Conservation (phyloP, 1,284 basidiomycete species). For the Leccinum subrobustum region DNA sequence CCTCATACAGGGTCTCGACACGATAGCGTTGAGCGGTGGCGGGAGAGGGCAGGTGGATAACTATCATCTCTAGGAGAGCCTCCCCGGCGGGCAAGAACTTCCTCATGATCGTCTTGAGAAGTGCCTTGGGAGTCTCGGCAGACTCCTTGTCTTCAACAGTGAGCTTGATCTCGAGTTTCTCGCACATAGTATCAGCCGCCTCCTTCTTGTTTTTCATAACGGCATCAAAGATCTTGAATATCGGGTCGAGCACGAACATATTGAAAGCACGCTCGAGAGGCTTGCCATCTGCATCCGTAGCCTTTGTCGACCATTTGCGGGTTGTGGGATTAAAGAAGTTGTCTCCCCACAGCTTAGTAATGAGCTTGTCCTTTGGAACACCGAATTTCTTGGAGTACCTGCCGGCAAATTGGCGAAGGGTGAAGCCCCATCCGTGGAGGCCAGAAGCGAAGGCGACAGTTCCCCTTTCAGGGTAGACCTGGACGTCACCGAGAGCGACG, state of each 20-base stretch:
- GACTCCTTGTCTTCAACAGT: slow-evolving; percentile 84
- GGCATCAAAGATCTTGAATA: slow-evolving; percentile 98
- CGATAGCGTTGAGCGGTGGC: slow-evolving; percentile 97
- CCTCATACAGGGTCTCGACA: slow-evolving; percentile 99
- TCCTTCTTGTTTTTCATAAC: slow-evolving; percentile 99
- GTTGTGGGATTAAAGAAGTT: slow-evolving; percentile 99
- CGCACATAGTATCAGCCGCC: slow-evolving; percentile 79
- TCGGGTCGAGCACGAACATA: slow-evolving; percentile 97
- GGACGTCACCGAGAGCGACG: slow-evolving; percentile 92
- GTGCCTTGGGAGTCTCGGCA: slow-evolving; percentile 80
- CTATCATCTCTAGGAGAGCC: slow-evolving; percentile 99
- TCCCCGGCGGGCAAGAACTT: slow-evolving; percentile 99
- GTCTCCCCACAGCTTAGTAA: slow-evolving; percentile 98
- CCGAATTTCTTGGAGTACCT: slow-evolving; percentile 99
- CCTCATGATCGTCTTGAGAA: slow-evolving; percentile 98
- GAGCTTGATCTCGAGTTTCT: slow-evolving; percentile 97
- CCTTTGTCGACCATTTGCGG: slow-evolving; percentile 93
- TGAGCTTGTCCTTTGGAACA: slow-evolving; percentile 99
- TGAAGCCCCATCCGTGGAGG: slow-evolving; percentile 99
- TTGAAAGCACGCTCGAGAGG: slow-evolving; percentile 92
- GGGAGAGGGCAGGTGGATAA: slow-evolving; percentile 98
- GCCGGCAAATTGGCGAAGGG: slow-evolving; percentile 94
- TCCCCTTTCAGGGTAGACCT: slow-evolving; percentile 98
- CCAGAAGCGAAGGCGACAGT: slow-evolving; percentile 99
- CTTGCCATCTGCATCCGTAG: slow-evolving; percentile 81